Evolutionary conservation across 352 stramenopile species (phyloP).

Genomic region (Globisporangium recalcitrans): DNA sequence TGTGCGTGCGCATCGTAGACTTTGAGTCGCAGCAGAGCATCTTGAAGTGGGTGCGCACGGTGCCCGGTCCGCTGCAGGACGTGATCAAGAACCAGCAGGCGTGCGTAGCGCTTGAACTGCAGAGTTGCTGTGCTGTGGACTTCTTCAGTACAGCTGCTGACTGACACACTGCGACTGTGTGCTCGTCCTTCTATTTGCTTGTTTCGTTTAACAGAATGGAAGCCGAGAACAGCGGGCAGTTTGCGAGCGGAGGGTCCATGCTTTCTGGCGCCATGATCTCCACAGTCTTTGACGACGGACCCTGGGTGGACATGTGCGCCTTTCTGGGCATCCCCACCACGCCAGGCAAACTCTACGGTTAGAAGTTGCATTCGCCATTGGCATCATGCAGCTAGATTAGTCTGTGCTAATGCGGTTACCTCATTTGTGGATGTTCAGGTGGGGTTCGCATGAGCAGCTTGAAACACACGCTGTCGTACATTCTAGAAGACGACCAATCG

Average conservation of each 20-base stretch:
- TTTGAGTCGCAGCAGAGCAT: constrained; percentile 64
- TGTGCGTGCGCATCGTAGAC: constrained; percentile 19
- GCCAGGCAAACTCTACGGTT: constrained; percentile 72
- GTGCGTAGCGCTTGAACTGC: constrained; percentile 10
- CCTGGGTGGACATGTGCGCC: constrained; percentile 80
- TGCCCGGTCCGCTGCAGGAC: constrained; percentile 66
- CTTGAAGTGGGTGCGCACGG: constrained; percentile 68
- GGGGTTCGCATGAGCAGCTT: constrained; percentile 61
- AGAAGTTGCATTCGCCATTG: background rate
- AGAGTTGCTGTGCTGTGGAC: background rate
- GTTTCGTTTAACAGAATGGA: constrained; percentile 36
- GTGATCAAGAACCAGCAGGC: constrained; percentile 69
- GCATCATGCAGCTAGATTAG: background rate
- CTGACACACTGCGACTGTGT: constrained; percentile 1
- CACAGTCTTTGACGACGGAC: constrained; percentile 72
- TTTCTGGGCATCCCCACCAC: constrained; percentile 41
- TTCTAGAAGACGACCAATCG: constrained; percentile 59
- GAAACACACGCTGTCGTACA: constrained; percentile 48
- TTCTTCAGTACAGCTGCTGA: background rate
- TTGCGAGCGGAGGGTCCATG: constrained; percentile 39
- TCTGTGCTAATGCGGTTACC: background rate
- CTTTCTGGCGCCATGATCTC: constrained; percentile 37
- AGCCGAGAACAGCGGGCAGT: constrained; percentile 28
- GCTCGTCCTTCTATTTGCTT: background rate
- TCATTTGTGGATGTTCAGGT: constrained; percentile 24